Evolutionary conservation across 2,329 filamentous ascomycete species (phyloP).

Genomic region (Ceratocystis huliohia): DNA sequence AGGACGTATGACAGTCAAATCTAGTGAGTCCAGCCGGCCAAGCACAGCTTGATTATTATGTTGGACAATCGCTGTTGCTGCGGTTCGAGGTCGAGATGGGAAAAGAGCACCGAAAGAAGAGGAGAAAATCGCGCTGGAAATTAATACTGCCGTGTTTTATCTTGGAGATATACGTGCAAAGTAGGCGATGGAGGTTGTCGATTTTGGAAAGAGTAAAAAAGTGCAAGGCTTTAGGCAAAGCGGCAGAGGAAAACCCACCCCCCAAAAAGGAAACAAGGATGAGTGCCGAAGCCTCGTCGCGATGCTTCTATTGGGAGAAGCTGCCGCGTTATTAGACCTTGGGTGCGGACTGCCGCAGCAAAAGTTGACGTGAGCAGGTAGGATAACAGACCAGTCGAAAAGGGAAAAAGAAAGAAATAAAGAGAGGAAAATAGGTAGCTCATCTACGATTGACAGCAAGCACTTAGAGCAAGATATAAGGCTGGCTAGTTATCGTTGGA

Average conservation of each 20-base stretch:
- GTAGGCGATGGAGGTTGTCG: not conserved
- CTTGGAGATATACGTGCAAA: not conserved
- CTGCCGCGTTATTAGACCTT: conserved; percentile 10
- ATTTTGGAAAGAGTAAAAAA: not conserved
- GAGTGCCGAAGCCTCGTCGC: conserved; percentile 13
- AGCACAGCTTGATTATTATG: not conserved
- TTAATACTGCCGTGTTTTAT: not conserved
- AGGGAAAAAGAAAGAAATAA: not conserved
- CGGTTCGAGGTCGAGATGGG: not conserved
- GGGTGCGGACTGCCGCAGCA: not conserved
- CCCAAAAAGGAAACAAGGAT: conserved; percentile 1
- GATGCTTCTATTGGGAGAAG: conserved; percentile 9
- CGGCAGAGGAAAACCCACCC: conserved; percentile 1
- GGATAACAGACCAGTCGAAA: not conserved
- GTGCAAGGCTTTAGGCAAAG: not conserved
- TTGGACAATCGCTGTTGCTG: not conserved
- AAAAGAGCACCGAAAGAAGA: not conserved
- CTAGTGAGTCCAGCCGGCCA: not conserved
- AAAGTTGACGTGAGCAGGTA: not conserved
- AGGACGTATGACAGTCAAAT: not conserved
- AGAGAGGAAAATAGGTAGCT: not conserved
- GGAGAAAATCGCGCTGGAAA: not conserved
- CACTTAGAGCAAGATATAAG: not conserved
- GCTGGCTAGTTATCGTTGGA: not conserved
- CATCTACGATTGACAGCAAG: not conserved